Percentiles rank a stretch among this genome's conserved stretches.
These are phyloP conservation scores for Lepidium didymum DNA, from an alignment of 345 rosid species.

Conservation along the genomic window DNA sequence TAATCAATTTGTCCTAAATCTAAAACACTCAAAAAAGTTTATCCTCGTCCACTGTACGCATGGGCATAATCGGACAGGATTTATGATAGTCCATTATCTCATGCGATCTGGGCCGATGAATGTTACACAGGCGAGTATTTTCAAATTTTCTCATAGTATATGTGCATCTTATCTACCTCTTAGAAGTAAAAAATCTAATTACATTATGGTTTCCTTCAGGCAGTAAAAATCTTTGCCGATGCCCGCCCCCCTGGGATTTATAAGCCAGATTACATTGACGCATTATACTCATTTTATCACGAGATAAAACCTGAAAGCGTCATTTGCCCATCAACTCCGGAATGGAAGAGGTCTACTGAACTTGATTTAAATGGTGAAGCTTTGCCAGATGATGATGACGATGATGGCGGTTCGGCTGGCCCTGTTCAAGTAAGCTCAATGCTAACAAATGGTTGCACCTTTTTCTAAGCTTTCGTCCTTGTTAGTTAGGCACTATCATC, in stretches of 20 bases:
- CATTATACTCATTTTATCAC: slow-evolving; percentile 79
- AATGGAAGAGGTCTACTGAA: slow-evolving; percentile 93
- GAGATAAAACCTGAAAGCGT: slow-evolving; percentile 74
- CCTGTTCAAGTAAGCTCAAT: slow-evolving; percentile 22
- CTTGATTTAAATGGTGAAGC: slow-evolving; percentile 99
- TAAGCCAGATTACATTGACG: slow-evolving; percentile 83
- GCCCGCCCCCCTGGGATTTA: slow-evolving; percentile 99
- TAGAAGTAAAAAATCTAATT: background rate
- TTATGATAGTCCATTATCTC: slow-evolving; percentile 89
- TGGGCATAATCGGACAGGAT: slow-evolving; percentile 98
- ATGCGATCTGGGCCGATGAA: slow-evolving; percentile 76
- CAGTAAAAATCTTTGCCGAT: slow-evolving; percentile 65
- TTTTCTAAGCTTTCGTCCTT: background rate
- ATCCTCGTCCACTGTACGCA: slow-evolving; percentile 98
- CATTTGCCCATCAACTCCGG: slow-evolving; percentile 80
- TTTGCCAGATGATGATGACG: slow-evolving; percentile 34
- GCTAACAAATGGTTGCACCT: background rate
- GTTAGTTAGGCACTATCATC: background rate
- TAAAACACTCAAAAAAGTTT: slow-evolving; percentile 70
- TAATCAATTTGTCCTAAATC: slow-evolving; percentile 57
- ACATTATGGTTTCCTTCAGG: slow-evolving; percentile 42
- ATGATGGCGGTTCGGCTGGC: slow-evolving; percentile 26
- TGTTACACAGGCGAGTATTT: slow-evolving; percentile 66
- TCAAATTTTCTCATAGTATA: background rate
- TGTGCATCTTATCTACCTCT: background rate